Conservation (phyloP, 192 early-diverging fungal genomes). For the Podila minutissima region DNA sequence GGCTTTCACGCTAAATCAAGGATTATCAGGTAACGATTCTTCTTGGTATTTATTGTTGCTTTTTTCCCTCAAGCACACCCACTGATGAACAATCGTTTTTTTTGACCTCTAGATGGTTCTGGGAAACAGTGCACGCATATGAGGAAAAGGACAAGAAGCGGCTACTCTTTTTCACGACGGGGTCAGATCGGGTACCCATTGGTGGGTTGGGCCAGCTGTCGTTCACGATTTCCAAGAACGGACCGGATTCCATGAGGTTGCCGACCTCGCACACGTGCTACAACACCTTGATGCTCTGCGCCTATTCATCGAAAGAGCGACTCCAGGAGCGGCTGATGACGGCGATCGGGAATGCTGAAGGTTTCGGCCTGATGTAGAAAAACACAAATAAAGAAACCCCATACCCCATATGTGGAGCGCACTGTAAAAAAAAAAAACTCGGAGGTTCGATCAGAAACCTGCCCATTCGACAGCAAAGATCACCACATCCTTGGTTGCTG, state of each 20-base stretch:
- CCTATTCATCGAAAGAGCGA: conserved; percentile 83
- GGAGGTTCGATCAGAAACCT: conserved; percentile 36
- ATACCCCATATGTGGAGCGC: no score
- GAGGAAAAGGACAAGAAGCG: conserved; percentile 85
- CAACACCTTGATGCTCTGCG: conserved; percentile 87
- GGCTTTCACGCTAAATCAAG: conserved; percentile 73
- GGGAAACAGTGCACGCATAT: conserved; percentile 87
- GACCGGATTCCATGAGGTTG: conserved; percentile 84
- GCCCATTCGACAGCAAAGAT: conserved; percentile 62
- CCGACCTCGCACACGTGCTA: conserved; percentile 96
- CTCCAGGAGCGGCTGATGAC: conserved; percentile 79
- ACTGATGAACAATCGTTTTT: not conserved
- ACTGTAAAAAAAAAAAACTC: no score
- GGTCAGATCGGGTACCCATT: conserved; percentile 90
- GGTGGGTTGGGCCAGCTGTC: conserved; percentile 87
- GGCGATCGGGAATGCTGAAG: conserved; percentile 84
- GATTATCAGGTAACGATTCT: conserved; percentile 64
- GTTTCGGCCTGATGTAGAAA: conserved; percentile 79
- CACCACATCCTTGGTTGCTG: conserved; percentile 14
- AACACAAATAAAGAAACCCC: not conserved
- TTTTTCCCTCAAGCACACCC: not conserved
- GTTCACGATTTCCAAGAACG: conserved; percentile 89
- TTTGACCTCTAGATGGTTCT: conserved; percentile 69
- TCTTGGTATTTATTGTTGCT: not conserved
- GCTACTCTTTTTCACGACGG: conserved; percentile 91